phyloP scores from a whole-genome alignment of 192 early-diverging fungal genomes.

The Linnemannia elongata region DNA sequence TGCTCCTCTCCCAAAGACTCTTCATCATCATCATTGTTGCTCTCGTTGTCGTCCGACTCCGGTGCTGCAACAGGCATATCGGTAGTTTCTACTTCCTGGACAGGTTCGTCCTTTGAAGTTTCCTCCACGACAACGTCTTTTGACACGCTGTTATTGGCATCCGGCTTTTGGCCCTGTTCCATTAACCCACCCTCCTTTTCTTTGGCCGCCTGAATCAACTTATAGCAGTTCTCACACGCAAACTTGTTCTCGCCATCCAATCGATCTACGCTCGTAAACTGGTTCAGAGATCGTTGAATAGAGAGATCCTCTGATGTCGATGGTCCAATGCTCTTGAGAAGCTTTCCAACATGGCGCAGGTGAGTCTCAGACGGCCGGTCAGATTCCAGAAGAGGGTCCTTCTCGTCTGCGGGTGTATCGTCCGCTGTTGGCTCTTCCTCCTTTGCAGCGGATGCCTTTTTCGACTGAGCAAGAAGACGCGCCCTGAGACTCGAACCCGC shows the following conservation, averaged over 20 bases:
- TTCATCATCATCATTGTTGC: neutral
- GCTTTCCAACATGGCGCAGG: constrained; percentile 33
- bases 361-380: constrained; percentile 31
- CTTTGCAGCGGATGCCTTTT: neutral
- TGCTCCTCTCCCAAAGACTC: constrained; percentile 8
- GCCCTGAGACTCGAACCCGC: constrained; percentile 20
- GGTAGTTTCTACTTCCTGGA: neutral
- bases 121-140: neutral
- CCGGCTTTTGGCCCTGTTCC: neutral
- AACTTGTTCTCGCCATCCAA: constrained; percentile 75
- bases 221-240: constrained; percentile 76
- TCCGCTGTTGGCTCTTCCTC: neutral
- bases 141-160: neutral
- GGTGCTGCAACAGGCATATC: neutral
- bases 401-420: neutral
- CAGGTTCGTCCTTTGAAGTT: neutral
- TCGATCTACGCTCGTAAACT: constrained; percentile 73
- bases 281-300: constrained; percentile 59
- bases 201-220: constrained; percentile 26
- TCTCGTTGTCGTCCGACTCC: neutral
- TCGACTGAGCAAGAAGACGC: constrained; percentile 25
- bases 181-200: neutral
- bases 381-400: constrained; percentile 15
- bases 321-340: constrained; percentile 27
- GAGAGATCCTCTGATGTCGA: constrained; percentile 40